A percentile compares a stretch with the other conserved stretches of the same genome.
Evolutionary conservation across 306 rosid species (phyloP).

Genomic region (Vicia sativa): DNA sequence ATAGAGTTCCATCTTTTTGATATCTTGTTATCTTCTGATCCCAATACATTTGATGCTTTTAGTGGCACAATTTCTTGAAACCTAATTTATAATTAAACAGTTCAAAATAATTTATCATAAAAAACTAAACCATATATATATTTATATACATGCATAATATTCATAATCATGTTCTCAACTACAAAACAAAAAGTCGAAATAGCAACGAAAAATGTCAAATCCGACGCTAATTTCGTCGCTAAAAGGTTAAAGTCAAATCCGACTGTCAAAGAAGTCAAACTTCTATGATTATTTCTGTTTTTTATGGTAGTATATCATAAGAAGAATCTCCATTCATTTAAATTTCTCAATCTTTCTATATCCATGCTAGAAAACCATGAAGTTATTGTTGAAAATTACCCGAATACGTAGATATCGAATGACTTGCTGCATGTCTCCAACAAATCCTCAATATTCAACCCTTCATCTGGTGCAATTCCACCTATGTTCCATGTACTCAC

Average conservation of each 20-base stretch:
- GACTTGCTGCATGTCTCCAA: conserved; percentile 53
- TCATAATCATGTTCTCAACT: neutral
- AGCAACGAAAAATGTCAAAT: neutral
- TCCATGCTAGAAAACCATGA: neutral
- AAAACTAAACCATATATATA: neutral
- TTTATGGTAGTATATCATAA: neutral
- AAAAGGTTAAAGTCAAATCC: neutral
- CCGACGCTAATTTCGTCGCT: neutral
- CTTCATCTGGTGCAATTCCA: conserved; percentile 73
- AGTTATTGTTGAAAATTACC: conserved; percentile 46
- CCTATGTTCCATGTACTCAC: conserved; percentile 92
- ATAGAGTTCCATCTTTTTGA: conserved; percentile 66
- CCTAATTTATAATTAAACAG: conserved; percentile 35
- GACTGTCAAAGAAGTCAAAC: neutral
- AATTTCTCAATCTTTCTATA: neutral
- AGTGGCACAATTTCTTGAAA: conserved; percentile 90
- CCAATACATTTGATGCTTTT: conserved; percentile 70
- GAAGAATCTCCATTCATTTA: neutral
- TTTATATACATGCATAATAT: conserved; percentile 15
- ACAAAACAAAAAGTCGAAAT: neutral
- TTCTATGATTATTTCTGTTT: neutral
- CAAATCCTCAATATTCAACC: conserved; percentile 63
- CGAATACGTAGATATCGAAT: conserved; percentile 77
- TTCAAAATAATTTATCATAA: neutral
- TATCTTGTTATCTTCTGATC: conserved; percentile 58